Percentiles rank a stretch among this genome's conserved stretches.
These are phyloP conservation scores for Carpinus viminea DNA, from an alignment of 306 rosid genomes.

Conservation along the genomic window DNA sequence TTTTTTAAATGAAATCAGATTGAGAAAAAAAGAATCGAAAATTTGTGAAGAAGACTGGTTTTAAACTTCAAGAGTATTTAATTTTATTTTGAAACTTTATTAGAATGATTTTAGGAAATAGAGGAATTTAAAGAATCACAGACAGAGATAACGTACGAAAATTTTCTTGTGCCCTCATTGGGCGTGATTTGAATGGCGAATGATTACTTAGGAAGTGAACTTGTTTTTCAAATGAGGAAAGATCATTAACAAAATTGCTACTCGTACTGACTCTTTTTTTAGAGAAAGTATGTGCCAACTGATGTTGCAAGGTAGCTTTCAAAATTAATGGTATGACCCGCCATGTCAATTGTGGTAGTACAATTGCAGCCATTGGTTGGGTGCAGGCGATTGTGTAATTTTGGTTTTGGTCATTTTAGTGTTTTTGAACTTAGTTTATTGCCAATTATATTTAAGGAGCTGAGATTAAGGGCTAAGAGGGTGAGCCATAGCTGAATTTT, in stretches of 20 bases:
- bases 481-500: neutral
- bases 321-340: conserved; percentile 20
- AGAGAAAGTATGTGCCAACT: conserved; percentile 4
- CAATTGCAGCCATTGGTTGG: neutral
- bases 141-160: neutral
- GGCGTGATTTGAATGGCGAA: conserved; percentile 13
- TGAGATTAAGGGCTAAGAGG: neutral
- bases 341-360: neutral
- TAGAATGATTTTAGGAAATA: neutral
- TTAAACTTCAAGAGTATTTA: conserved; percentile 22
- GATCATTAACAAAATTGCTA: conserved; percentile 2
- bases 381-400: neutral
- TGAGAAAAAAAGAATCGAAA: neutral
- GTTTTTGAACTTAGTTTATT: neutral
- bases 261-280: conserved; percentile 18
- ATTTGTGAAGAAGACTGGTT: conserved; percentile 23
- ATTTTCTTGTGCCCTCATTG: conserved; percentile 30
- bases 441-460: conserved; percentile 1
- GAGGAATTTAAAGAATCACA: neutral
- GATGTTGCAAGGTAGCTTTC: conserved; percentile 6
- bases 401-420: neutral
- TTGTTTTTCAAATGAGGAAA: conserved; percentile 8
- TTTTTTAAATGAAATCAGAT: conserved; percentile 18
- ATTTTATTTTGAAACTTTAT: neutral
- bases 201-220: conserved; percentile 34